Base-by-base conservation (phyloP, 805 yeast genomes). In the Ogataea nakhonphanomensis region DNA sequence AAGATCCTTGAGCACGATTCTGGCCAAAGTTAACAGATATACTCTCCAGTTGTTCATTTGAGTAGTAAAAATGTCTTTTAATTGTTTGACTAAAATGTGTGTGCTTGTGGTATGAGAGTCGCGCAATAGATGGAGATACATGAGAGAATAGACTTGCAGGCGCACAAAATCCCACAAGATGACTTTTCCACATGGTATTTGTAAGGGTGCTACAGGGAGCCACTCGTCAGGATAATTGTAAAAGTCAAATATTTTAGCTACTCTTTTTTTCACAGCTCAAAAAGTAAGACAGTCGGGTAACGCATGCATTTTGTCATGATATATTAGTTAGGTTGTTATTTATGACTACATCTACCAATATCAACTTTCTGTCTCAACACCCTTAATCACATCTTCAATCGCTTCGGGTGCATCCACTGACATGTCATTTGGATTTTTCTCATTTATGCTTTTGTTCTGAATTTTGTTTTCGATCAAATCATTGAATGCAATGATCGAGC, bases 401-500 rank as follows among this genome's bases (percentile, higher is more conserved):
- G 28, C 22, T 14, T 45, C 52, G 12, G 29, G 8, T 4, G 61
- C 64, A 8, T 57, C 51, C 21, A 64, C 60, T 40, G 64, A 17
- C 1, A 22, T 35, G 4, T 9, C 45, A 8, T 29, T 35, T 9
- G 29, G 12, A 6, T 29, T 71, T 11, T 62, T 67, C 30, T 69
- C 73, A 36, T 53, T 49, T 20, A 40, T 42, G 53, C 71, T 74
- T 58, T 80, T 82, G 62, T 89, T 89, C 53, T 85, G 87, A 50
- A 93, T 81, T 67, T 93, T 93, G 68, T 95, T 95, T 56, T 93
- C 98, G 59, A 93, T 93, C 63, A 93, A 75, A 62, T 93, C 95
- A 65, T 93, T 96, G 75, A 93, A 91, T 8, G 98, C 95, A 58
- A 93, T 84, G 55, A 95, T 90, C 5, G 98, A 85, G 59, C 98